Conservation (phyloP, 163 green algal species). For the Trebouxiophyceae sp. region DNA sequence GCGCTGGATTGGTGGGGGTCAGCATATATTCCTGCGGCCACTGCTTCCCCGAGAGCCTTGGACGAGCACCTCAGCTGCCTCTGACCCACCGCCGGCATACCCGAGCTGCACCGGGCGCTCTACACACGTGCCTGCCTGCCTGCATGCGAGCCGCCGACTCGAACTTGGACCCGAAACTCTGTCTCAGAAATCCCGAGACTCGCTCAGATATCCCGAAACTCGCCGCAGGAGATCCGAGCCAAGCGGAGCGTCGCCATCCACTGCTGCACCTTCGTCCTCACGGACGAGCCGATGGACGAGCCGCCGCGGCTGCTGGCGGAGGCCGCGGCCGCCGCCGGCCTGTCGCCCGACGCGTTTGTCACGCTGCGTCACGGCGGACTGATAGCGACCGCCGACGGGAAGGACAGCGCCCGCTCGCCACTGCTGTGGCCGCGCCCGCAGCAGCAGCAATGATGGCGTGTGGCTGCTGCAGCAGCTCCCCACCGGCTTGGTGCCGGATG, state of each 20-base stretch:
- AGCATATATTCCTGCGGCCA: no score
- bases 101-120: no score
- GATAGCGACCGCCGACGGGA: no score
- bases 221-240: conserved; percentile 31
- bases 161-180: background rate
- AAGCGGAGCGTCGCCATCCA: conserved; percentile 55
- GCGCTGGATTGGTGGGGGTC: no score
- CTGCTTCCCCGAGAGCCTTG: background rate
- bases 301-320: conserved; percentile 36
- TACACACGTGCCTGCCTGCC: no score
- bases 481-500: no score
- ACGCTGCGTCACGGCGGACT: no score
- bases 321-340: conserved; percentile 8
- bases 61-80: background rate
- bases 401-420: no score
- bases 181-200: background rate
- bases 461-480: no score
- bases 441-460: no score
- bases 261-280: conserved; percentile 65
- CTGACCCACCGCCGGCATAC: background rate
- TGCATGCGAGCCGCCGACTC: background rate
- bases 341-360: conserved; percentile 41
- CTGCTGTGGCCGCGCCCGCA: no score
- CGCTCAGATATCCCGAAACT: background rate
- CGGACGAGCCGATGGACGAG: conserved; percentile 65